Conservation (phyloP, 768 basidiomycete species). For the Tricholoma sp. region DNA sequence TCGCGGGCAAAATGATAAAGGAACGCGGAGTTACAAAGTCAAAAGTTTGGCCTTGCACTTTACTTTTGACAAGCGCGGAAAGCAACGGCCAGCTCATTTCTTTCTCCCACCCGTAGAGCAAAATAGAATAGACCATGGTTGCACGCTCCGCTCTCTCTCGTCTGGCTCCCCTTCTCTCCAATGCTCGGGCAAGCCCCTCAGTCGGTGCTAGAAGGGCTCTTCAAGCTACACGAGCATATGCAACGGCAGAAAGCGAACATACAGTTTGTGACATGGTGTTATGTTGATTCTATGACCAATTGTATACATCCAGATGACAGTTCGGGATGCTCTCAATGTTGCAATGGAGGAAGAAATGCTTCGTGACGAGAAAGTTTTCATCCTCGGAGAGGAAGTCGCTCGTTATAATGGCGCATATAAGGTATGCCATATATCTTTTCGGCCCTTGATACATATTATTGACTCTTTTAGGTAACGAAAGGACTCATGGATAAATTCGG, state of each 20-base stretch:
- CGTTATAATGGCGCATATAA: conserved; percentile 98
- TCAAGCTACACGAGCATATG: conserved; percentile 53
- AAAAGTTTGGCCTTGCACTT: too few relatives aligned
- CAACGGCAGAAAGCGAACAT: conserved; percentile 48
- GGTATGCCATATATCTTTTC: conserved; percentile 35
- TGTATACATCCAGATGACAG: conserved; percentile 71
- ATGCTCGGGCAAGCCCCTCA: conserved; percentile 41
- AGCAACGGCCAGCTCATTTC: not conserved
- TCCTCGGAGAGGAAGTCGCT: conserved; percentile 97
- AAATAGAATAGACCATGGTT: conserved; percentile 39
- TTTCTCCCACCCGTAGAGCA: not conserved
- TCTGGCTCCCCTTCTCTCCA: conserved; percentile 53
- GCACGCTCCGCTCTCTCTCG: conserved; percentile 62
- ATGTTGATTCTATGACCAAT: conserved; percentile 7
- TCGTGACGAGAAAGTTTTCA: conserved; percentile 90
- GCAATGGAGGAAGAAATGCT: conserved; percentile 99
- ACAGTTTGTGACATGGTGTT: conserved; percentile 26
- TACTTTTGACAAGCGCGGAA: not conserved
- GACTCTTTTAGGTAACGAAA: conserved; percentile 76
- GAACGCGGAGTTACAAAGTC: not conserved
- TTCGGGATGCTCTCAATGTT: conserved; percentile 93
- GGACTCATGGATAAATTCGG: conserved; percentile 99
- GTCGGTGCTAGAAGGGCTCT: conserved; percentile 35
- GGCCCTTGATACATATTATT: conserved; percentile 7
- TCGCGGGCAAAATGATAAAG: not conserved